A percentile compares a stretch with the other conserved stretches of the same genome.
phyloP scores from a whole-genome alignment of 2,329 filamentous ascomycete genomes.

The Claviceps monticola region DNA sequence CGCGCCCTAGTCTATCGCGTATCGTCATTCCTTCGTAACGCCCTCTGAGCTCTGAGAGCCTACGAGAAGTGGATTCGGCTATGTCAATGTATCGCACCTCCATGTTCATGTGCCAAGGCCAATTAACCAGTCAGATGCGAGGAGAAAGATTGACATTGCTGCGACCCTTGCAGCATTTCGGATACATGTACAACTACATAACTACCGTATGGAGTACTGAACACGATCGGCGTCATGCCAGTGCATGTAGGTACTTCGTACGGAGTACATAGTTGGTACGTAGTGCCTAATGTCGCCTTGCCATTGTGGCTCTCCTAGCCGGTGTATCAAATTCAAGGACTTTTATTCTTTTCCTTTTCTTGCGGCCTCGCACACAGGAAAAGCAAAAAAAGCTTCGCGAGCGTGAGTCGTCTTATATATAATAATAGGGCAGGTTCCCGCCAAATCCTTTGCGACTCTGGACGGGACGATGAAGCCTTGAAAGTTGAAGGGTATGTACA shows the following conservation, averaged over 20 bases:
- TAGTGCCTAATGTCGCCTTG: no score
- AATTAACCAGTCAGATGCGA: constrained; percentile 5
- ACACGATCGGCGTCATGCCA: no score
- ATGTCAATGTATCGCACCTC: background rate
- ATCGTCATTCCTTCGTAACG: constrained; percentile 3
- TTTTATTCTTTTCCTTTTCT: no score
- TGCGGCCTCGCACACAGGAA: background rate
- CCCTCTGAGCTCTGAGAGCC: background rate
- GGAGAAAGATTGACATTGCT: background rate
- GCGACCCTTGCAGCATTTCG: background rate
- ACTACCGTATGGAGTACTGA: no score
- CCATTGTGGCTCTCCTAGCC: background rate
- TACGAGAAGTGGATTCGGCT: background rate
- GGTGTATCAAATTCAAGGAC: background rate
- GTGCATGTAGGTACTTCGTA: no score
- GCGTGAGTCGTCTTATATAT: background rate
- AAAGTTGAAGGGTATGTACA: no score
- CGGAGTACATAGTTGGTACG: no score
- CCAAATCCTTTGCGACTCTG: no score
- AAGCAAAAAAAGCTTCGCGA: background rate
- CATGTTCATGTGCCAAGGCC: background rate
- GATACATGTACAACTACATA: no score
- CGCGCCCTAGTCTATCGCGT: background rate
- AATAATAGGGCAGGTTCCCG: no score
- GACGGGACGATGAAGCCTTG: no score